Percentiles rank a stretch among this genome's conserved stretches.
Conservation (phyloP, 495 filamentous ascomycete genomes). For the Lepidopterella palustris region DNA sequence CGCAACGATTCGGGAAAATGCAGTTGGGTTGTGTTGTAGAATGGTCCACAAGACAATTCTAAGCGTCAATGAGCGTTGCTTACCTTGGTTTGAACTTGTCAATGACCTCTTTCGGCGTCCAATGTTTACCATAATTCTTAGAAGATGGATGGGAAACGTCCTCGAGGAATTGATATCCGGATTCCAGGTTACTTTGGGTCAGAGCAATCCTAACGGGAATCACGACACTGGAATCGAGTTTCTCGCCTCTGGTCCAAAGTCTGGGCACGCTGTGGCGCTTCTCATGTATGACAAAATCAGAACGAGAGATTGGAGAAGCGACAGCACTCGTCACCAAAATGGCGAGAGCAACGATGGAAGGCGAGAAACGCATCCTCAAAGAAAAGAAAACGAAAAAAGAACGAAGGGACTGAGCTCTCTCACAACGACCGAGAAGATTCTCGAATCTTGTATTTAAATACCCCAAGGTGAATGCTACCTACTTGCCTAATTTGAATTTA, state of each 20-base stretch:
- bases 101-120: conserved; percentile 17
- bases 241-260: conserved; percentile 21
- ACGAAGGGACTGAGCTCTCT: neutral
- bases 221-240: conserved; percentile 5
- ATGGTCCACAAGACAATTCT: no score
- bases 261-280: conserved; percentile 20
- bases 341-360: conserved; percentile 6
- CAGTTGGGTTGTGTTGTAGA: conserved; percentile 8
- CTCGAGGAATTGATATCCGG: conserved; percentile 8
- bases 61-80: neutral
- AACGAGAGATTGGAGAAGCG: neutral
- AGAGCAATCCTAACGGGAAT: conserved; percentile 16
- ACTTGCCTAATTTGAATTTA: neutral
- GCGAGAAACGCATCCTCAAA: neutral
- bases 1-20: neutral
- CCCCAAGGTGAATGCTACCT: neutral
- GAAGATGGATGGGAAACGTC: conserved; percentile 20
- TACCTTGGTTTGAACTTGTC: conserved; percentile 13
- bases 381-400: neutral
- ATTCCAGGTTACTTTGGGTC: conserved; percentile 18
- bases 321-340: conserved; percentile 5
- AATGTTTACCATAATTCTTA: conserved; percentile 20
- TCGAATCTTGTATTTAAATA: neutral
- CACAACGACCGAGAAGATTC: neutral
- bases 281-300: conserved; percentile 29